These are phyloP conservation scores for Rhytidhysteron rufulum DNA, from an alignment of 2,329 filamentous ascomycete species.

Conservation along the genomic window DNA sequence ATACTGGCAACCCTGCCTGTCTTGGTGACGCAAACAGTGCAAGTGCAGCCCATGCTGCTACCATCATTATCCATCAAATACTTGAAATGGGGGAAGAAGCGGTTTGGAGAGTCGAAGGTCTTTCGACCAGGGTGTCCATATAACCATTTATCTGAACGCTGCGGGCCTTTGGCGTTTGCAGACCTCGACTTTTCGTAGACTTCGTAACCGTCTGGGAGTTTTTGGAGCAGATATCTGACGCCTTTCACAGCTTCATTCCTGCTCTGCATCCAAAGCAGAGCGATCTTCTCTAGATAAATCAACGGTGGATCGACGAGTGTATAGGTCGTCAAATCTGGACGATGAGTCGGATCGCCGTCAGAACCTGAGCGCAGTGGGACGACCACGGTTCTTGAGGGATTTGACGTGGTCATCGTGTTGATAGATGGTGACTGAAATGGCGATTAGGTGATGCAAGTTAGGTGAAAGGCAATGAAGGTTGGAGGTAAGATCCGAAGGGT, in stretches of 20 bases:
- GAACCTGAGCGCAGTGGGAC: slow-evolving; percentile 25
- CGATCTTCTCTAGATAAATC: slow-evolving; percentile 47
- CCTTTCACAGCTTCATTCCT: slow-evolving; percentile 32
- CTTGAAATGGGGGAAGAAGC: slow-evolving; percentile 56
- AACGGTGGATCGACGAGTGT: slow-evolving; percentile 36
- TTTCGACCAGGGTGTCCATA: slow-evolving; percentile 53
- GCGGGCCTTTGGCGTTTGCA: slow-evolving; percentile 25
- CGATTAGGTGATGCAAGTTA: background rate
- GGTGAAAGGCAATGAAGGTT: background rate
- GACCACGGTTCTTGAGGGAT: slow-evolving; percentile 9
- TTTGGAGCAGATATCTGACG: slow-evolving; percentile 48
- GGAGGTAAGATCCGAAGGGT: background rate
- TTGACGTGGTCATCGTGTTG: no score
- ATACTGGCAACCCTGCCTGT: slow-evolving; percentile 14
- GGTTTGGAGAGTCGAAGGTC: slow-evolving; percentile 51
- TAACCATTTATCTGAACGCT: slow-evolving; percentile 47
- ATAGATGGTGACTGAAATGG: no score
- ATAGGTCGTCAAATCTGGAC: slow-evolving; percentile 18
- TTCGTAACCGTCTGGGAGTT: slow-evolving; percentile 52
- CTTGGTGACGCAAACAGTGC: slow-evolving; percentile 43
- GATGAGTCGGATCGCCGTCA: slow-evolving; percentile 33
- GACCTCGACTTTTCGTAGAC: slow-evolving; percentile 49
- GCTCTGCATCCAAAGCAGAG: slow-evolving; percentile 45
- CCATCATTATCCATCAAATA: slow-evolving; percentile 50
- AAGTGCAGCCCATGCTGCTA: slow-evolving; percentile 43